A percentile compares a stretch with the other conserved stretches of the same genome.
Evolutionary conservation across 2,329 filamentous ascomycete species (phyloP).

Genomic region (Aspergillus aculeatinus): DNA sequence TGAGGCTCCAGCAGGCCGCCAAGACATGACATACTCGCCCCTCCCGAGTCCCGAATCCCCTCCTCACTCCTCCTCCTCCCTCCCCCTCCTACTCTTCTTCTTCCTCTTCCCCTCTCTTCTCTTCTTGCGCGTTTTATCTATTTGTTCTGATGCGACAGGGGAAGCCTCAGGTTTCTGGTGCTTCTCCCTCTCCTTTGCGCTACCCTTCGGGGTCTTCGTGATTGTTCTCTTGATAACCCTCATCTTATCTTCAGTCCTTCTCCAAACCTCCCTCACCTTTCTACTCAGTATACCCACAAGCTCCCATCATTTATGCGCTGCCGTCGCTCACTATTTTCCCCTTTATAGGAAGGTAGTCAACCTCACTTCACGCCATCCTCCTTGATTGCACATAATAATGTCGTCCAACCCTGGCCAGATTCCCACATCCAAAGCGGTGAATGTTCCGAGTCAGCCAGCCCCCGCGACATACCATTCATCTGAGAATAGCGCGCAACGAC

Average conservation of each 20-base stretch:
- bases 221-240: not conserved
- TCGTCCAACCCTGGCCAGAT: slow-evolving; percentile 41
- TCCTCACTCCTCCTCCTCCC: slow-evolving; percentile 1
- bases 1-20: slow-evolving; percentile 22
- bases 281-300: too few relatives aligned
- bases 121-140: not conserved
- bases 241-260: not conserved
- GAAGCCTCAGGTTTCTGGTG: slow-evolving; percentile 21
- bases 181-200: slow-evolving; percentile 19
- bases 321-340: not conserved
- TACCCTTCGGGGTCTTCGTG: slow-evolving; percentile 18
- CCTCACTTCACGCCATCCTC: not conserved
- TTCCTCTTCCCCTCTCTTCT: slow-evolving; percentile 6
- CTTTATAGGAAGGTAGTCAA: not conserved
- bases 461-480: slow-evolving; percentile 35
- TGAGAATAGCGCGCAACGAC: slow-evolving; percentile 42
- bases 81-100: slow-evolving; percentile 14
- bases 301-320: slow-evolving; percentile 25
- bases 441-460: slow-evolving; percentile 34
- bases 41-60: slow-evolving; percentile 1
- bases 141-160: slow-evolving; percentile 8
- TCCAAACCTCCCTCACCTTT: not conserved
- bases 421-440: slow-evolving; percentile 41
- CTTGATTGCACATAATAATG: slow-evolving; percentile 32
- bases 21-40: slow-evolving; percentile 25